Evolutionary conservation across 805 yeast species (phyloP).

Genomic region (Clavispora santaluciae): DNA sequence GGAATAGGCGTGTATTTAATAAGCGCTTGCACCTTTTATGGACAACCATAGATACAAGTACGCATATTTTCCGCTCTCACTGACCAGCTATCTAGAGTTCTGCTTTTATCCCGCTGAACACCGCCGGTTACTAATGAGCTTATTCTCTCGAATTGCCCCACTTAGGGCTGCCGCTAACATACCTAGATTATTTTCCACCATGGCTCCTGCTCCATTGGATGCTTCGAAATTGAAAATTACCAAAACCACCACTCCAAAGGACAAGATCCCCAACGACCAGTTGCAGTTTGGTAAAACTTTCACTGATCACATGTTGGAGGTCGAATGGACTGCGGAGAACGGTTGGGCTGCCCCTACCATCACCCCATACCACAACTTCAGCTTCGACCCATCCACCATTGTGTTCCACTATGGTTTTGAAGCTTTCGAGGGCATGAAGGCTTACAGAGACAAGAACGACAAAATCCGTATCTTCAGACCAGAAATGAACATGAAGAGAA

Average conservation of each 20-base stretch:
- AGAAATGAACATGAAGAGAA: conserved; percentile 84
- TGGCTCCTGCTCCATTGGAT: conserved; percentile 29
- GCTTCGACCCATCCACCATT: conserved; percentile 80
- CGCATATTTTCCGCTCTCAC: conserved; percentile 1
- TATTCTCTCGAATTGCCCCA: background rate
- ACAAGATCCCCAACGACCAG: conserved; percentile 33
- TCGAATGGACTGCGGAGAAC: conserved; percentile 68
- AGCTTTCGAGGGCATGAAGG: conserved; percentile 94
- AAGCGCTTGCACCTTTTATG: background rate
- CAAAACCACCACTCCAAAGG: conserved; percentile 34
- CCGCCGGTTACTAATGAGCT: background rate
- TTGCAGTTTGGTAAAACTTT: conserved; percentile 48
- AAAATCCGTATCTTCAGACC: conserved; percentile 82
- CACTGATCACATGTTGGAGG: conserved; percentile 84
- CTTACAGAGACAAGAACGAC: conserved; percentile 56
- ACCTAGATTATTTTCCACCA: conserved; percentile 13
- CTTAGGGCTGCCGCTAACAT: conserved; percentile 7
- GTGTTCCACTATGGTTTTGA: conserved; percentile 95
- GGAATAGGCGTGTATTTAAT: background rate
- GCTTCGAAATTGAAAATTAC: conserved; percentile 33
- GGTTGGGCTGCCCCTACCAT: conserved; percentile 94
- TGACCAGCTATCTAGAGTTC: background rate
- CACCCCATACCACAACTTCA: conserved; percentile 73
- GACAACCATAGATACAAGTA: background rate
- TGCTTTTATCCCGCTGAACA: background rate